Percentiles rank a stretch among this genome's conserved stretches.
Conservation (phyloP, 202 grass and related monocot species). For the Panicum virgatum region DNA sequence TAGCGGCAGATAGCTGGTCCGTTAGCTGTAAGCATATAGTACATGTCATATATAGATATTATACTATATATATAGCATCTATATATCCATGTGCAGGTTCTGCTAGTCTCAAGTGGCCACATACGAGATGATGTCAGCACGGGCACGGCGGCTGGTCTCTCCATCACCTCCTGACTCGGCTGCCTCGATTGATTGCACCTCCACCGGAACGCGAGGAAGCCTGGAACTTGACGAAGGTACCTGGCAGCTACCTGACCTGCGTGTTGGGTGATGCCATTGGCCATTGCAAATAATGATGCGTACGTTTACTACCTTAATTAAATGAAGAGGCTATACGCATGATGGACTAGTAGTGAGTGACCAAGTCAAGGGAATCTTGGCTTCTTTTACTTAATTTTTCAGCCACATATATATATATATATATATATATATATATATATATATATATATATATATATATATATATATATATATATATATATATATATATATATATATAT, state of each 20-base stretch:
- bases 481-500: too few species aligned
- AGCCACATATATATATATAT: neutral
- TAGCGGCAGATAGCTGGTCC: too few species aligned
- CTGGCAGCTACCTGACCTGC: neutral
- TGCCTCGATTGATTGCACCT: neutral
- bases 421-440: too few species aligned
- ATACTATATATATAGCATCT: neutral
- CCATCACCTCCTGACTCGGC: neutral
- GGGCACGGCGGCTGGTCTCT: constrained; percentile 13
- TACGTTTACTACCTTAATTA: neutral
- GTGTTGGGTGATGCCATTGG: neutral
- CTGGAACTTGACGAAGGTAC: neutral
- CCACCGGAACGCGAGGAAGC: neutral
- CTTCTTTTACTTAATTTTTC: neutral
- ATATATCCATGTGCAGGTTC: neutral
- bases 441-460: too few species aligned
- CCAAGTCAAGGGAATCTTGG: neutral
- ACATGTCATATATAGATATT: neutral
- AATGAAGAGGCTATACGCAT: neutral
- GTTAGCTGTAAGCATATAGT: neutral
- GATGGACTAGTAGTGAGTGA: too few species aligned
- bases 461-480: too few species aligned
- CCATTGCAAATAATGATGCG: neutral
- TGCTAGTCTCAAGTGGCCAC: neutral
- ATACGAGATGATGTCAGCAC: constrained; percentile 11